These are phyloP conservation scores for Salvia sclarea DNA, from an alignment of 305 asterid genomes.

Conservation along the genomic window DNA sequence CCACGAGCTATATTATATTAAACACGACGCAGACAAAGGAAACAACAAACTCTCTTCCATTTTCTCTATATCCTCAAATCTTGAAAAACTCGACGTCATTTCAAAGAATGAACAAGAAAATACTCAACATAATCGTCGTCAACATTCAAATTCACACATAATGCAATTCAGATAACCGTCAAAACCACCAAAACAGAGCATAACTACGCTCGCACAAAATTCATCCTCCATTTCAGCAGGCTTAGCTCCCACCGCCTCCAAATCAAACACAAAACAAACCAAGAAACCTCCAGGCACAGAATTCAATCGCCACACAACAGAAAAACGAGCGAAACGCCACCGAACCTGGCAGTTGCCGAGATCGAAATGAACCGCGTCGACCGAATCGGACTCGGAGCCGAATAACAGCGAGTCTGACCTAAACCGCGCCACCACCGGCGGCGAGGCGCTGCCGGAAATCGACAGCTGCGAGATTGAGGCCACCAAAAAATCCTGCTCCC, in stretches of 20 bases:
- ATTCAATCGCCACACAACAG: not conserved
- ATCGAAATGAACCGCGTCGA: slow-evolving; percentile 53
- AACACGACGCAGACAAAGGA: slow-evolving; percentile 11
- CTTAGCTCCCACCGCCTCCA: not conserved
- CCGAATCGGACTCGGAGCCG: slow-evolving; percentile 50
- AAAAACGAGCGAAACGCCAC: slow-evolving; percentile 7
- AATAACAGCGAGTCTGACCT: slow-evolving; percentile 61
- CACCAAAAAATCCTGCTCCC: slow-evolving; percentile 57
- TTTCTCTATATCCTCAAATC: not conserved
- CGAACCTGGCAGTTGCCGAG: slow-evolving; percentile 56
- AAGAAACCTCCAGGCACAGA: not conserved
- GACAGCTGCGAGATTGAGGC: slow-evolving; percentile 68
- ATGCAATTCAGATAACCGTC: slow-evolving; percentile 21
- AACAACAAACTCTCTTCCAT: not conserved
- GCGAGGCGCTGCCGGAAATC: slow-evolving; percentile 49
- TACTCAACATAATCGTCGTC: not conserved
- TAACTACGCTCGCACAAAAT: not conserved
- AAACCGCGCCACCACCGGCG: slow-evolving; percentile 67
- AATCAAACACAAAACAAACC: slow-evolving; percentile 4
- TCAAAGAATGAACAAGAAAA: not conserved
- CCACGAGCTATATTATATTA: slow-evolving; percentile 7
- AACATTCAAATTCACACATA: not conserved
- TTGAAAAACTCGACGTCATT: not conserved
- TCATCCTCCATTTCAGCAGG: not conserved
- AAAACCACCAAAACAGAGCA: not conserved